Conservation (phyloP, 78 protist genomes). For the Tieghemostelium lacteum region DNA sequence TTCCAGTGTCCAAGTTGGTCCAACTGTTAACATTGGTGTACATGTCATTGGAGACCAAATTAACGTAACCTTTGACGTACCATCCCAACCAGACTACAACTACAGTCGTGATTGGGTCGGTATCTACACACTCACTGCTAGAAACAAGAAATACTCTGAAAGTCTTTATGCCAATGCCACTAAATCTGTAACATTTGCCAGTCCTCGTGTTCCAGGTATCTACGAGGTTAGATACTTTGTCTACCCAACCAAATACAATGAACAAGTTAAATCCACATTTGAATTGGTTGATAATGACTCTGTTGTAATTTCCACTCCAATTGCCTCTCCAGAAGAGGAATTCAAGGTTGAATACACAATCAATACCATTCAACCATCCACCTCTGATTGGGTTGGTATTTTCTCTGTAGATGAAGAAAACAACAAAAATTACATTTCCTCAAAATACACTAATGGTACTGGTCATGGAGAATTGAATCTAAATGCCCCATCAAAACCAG, state of each 20-base stretch:
- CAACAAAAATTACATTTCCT: slow-evolving; percentile 43
- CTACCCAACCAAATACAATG: slow-evolving; percentile 75
- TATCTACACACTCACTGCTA: slow-evolving; percentile 1
- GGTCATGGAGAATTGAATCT: slow-evolving; percentile 37
- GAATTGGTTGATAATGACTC: slow-evolving; percentile 25
- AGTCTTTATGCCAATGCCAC: slow-evolving; percentile 10
- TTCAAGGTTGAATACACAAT: slow-evolving; percentile 49
- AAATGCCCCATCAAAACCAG: slow-evolving; percentile 36
- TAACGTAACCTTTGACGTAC: background rate
- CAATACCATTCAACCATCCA: slow-evolving; percentile 32
- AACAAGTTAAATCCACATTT: slow-evolving; percentile 39
- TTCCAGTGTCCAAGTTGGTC: slow-evolving; percentile 20
- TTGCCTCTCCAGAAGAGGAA: slow-evolving; percentile 26
- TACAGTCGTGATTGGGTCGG: slow-evolving; percentile 62
- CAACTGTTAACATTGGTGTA: background rate
- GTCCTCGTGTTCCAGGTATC: slow-evolving; percentile 61
- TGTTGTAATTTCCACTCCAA: slow-evolving; percentile 6
- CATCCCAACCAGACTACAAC: no score
- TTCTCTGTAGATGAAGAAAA: slow-evolving; percentile 27
- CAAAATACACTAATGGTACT: slow-evolving; percentile 49
- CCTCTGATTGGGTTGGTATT: slow-evolving; percentile 70
- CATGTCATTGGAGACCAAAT: slow-evolving; percentile 64
- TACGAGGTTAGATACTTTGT: slow-evolving; percentile 52
- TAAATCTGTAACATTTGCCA: slow-evolving; percentile 15
- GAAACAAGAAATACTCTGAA: slow-evolving; percentile 50